phyloP scores from a whole-genome alignment of 768 basidiomycete genomes.

The Mrakia blollopis region DNA sequence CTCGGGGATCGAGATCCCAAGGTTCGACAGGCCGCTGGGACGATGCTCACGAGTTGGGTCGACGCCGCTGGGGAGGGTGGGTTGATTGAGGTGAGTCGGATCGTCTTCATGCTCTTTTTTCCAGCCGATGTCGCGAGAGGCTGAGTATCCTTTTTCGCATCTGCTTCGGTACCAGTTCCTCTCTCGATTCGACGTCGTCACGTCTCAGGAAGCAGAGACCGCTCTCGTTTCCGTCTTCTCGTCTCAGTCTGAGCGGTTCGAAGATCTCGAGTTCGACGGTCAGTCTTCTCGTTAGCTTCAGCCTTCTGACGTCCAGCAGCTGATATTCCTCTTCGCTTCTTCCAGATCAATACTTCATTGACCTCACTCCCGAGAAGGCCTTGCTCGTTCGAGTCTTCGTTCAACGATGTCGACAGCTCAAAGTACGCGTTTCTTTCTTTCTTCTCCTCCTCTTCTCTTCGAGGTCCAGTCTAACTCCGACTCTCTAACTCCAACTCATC shows the following conservation, averaged over 20 bases:
- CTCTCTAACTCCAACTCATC: neutral
- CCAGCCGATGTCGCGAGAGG: conserved; percentile 34
- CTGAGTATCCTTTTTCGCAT: conserved; percentile 44
- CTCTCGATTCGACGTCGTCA: conserved; percentile 42
- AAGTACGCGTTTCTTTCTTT: conserved; percentile 36
- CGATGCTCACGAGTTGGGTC: conserved; percentile 71
- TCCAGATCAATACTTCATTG: conserved; percentile 66
- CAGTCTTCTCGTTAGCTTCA: neutral
- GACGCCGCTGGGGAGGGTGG: conserved; percentile 48
- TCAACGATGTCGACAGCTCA: conserved; percentile 61
- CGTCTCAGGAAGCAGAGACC: conserved; percentile 58
- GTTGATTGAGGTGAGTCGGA: conserved; percentile 43
- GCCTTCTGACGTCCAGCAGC: neutral
- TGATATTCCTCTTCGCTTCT: neutral
- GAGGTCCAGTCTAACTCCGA: no score
- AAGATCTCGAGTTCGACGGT: conserved; percentile 38
- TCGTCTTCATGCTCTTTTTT: no score
- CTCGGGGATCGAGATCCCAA: conserved; percentile 74
- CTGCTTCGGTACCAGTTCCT: conserved; percentile 45
- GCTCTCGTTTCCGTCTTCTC: conserved; percentile 69
- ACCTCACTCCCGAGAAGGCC: conserved; percentile 65
- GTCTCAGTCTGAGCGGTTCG: conserved; percentile 60
- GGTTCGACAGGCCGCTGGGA: conserved; percentile 67
- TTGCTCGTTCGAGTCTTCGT: conserved; percentile 80
- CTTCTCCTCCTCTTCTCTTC: neutral